Evolutionary conservation across 148 eudicot genomes (phyloP).

Genomic region (Rhododendron ferrugineum): DNA sequence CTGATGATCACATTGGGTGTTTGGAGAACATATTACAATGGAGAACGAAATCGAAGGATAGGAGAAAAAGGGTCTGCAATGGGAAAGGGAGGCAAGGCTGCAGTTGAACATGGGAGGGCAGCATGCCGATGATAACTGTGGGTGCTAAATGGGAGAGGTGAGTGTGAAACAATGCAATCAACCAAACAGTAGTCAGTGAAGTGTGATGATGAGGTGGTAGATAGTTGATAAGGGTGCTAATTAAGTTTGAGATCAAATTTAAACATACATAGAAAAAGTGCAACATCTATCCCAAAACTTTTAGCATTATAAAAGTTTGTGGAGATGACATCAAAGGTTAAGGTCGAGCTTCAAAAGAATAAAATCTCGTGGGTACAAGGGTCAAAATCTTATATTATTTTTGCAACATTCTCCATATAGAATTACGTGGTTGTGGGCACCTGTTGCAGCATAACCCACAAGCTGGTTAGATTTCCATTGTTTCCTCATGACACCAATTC

Average conservation of each 20-base stretch:
- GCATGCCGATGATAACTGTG: background rate
- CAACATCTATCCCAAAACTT: background rate
- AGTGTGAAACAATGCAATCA: background rate
- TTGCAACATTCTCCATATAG: background rate
- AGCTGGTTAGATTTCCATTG: background rate
- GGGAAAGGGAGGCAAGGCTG: background rate
- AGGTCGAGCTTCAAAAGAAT: background rate
- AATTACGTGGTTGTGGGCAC: background rate
- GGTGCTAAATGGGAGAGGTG: background rate
- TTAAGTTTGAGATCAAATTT: background rate
- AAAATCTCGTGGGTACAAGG: background rate
- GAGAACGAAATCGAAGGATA: background rate
- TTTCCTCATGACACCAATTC: background rate
- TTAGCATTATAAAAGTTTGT: background rate
- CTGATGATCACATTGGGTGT: background rate
- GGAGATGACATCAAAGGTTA: background rate
- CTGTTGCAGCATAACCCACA: background rate
- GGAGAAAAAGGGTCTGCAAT: background rate
- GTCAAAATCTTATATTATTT: background rate
- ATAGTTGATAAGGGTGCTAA: background rate
- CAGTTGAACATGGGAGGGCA: background rate
- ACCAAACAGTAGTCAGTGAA: background rate
- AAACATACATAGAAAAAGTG: background rate
- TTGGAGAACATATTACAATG: background rate
- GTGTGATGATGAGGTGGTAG: background rate